phyloP scores from a whole-genome alignment of 176 grass and related monocot species.

The Puya raimondii region DNA sequence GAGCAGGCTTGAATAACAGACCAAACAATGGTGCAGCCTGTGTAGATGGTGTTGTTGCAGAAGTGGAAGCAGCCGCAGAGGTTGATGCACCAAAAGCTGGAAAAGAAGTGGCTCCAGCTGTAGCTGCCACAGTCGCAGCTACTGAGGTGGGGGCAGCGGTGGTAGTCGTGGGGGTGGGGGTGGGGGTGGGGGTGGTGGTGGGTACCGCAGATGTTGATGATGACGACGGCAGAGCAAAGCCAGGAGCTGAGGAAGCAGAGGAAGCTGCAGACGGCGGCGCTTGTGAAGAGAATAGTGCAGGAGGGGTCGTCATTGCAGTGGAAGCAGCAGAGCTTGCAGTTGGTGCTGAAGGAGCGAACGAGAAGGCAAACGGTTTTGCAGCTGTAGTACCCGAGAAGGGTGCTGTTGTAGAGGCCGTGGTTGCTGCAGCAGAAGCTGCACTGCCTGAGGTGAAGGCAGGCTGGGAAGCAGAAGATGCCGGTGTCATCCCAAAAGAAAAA shows the following conservation, averaged over 20 bases:
- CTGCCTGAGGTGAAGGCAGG: conserved; percentile 12
- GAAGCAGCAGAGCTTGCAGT: conserved; percentile 19
- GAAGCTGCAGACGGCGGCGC: conserved; percentile 18
- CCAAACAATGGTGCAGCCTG: conserved; percentile 45
- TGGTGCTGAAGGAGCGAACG: conserved; percentile 35
- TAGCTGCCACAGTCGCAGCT: conserved; percentile 15
- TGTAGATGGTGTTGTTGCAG: conserved; percentile 17
- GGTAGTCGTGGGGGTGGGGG: conserved; percentile 28
- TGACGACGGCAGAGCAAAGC: conserved; percentile 28
- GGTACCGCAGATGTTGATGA: conserved; percentile 28
- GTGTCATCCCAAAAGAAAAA: conserved; percentile 38
- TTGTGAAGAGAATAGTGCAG: conserved; percentile 41
- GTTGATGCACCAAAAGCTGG: conserved; percentile 45
- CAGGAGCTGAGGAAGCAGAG: conserved; percentile 31
- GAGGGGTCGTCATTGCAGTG: conserved; percentile 23
- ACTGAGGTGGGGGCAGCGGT: conserved; percentile 34
- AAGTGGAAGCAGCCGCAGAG: conserved; percentile 31
- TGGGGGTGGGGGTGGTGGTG: background rate
- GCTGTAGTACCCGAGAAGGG: conserved; percentile 28
- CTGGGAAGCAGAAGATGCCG: conserved; percentile 17
- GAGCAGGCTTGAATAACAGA: conserved; percentile 6
- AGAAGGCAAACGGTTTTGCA: conserved; percentile 25
- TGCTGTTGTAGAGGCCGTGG: conserved; percentile 31
- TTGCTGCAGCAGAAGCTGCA: conserved; percentile 14
- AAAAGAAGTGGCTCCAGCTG: conserved; percentile 33